Percentiles rank a stretch among this genome's conserved stretches.
These are phyloP conservation scores for Zygosaccharomyces bailii DNA, from an alignment of 805 yeast genomes.

Conservation along the genomic window DNA sequence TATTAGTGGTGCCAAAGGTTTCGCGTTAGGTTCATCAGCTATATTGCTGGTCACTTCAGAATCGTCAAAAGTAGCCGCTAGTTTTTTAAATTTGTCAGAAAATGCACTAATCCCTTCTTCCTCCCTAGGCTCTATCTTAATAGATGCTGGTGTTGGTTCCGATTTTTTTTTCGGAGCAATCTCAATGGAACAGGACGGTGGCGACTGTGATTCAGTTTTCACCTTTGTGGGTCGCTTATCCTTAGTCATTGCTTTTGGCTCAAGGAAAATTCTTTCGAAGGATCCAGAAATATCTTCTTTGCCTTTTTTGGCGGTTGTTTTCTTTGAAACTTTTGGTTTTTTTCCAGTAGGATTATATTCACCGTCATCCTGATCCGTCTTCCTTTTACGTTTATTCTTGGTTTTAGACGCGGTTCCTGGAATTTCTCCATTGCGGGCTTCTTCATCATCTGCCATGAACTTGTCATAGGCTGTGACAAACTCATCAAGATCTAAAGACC, in stretches of 20 bases:
- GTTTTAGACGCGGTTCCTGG: slow-evolving; percentile 45
- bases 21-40: slow-evolving; percentile 3
- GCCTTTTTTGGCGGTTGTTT: slow-evolving; percentile 23
- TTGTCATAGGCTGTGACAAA: slow-evolving; percentile 64
- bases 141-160: slow-evolving; percentile 9
- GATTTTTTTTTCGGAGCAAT: neutral
- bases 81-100: slow-evolving; percentile 33
- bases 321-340: slow-evolving; percentile 22
- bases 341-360: slow-evolving; percentile 32
- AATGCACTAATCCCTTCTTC: slow-evolving; percentile 26
- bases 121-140: slow-evolving; percentile 12
- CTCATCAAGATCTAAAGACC: slow-evolving; percentile 79
- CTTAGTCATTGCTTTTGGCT: slow-evolving; percentile 27
- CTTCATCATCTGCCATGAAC: slow-evolving; percentile 64
- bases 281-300: slow-evolving; percentile 23
- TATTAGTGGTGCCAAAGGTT: slow-evolving; percentile 1
- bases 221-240: slow-evolving; percentile 26
- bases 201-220: slow-evolving; percentile 22
- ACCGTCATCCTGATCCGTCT: slow-evolving; percentile 32
- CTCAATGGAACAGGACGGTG: neutral
- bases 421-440: slow-evolving; percentile 50
- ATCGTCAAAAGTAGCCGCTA: slow-evolving; percentile 31
- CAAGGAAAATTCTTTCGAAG: slow-evolving; percentile 29
- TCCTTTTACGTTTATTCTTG: slow-evolving; percentile 34
- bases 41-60: slow-evolving; percentile 7